Conservation (phyloP, 768 basidiomycete species). For the Lyophyllum decastes region DNA sequence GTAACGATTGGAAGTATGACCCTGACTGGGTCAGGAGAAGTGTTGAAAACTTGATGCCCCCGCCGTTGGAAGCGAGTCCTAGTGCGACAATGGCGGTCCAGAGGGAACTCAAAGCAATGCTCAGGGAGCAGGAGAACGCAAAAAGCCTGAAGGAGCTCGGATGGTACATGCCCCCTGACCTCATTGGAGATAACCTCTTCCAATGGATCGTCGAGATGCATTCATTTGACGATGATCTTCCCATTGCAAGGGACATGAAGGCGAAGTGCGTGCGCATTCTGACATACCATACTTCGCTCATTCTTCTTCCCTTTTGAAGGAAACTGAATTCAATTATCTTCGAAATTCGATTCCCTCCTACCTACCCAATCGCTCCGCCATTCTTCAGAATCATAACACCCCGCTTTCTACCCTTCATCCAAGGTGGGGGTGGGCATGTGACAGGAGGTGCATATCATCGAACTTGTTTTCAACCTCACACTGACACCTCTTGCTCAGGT, state of each 20-base stretch:
- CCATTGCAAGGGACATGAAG: conserved; percentile 62
- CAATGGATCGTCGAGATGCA: conserved; percentile 78
- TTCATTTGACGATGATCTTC: conserved; percentile 62
- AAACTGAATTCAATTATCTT: conserved; percentile 67
- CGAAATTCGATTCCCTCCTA: conserved; percentile 69
- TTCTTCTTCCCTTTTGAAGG: conserved; percentile 28
- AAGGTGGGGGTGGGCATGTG: conserved; percentile 72
- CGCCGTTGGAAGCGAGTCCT: conserved; percentile 57
- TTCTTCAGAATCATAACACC: conserved; percentile 79
- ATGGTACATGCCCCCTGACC: conserved; percentile 71
- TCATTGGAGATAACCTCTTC: conserved; percentile 67
- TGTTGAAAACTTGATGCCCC: conserved; percentile 53
- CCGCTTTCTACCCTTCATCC: conserved; percentile 68
- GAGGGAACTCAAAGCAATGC: conserved; percentile 60
- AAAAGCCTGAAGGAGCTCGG: conserved; percentile 55
- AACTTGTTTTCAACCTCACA: not conserved
- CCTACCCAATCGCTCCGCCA: conserved; percentile 69
- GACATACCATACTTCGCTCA: not conserved
- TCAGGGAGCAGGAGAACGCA: conserved; percentile 56
- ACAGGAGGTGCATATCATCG: conserved; percentile 47
- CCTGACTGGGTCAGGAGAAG: conserved; percentile 45
- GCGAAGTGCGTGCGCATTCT: conserved; percentile 34
- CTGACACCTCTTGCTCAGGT: conserved; percentile 33
- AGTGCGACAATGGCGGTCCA: conserved; percentile 59
- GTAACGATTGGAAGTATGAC: conserved; percentile 59